Conservation (phyloP, 2,329 filamentous ascomycete genomes). For the Exophiala lecanii-corni region DNA sequence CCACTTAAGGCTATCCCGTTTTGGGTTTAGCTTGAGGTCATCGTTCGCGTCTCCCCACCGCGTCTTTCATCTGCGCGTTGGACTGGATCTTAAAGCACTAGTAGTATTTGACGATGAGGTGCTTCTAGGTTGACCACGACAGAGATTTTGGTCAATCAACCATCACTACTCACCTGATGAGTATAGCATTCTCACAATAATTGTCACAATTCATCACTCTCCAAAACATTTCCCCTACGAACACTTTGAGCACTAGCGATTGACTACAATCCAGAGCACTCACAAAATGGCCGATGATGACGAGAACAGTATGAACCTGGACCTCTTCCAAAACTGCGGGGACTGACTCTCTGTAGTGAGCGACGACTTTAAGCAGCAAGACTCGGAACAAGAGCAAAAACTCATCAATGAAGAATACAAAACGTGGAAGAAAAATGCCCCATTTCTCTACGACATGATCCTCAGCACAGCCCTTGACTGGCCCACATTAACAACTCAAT, state of each 20-base stretch:
- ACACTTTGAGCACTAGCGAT: too few species aligned
- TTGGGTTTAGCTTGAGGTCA: background rate
- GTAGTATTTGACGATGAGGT: too few species aligned
- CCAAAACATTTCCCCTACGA: too few species aligned
- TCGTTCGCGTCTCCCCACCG: background rate
- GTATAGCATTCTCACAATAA: too few species aligned
- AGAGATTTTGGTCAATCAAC: too few species aligned
- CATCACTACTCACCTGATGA: too few species aligned
- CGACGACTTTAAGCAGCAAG: slow-evolving; percentile 83
- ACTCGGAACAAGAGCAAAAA: slow-evolving; percentile 26
- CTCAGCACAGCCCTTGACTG: slow-evolving; percentile 91
- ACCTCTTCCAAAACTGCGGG: slow-evolving; percentile 3
- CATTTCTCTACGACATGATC: slow-evolving; percentile 97
- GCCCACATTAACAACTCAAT: slow-evolving; percentile 96
- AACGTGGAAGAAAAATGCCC: slow-evolving; percentile 99
- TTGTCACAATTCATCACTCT: too few species aligned
- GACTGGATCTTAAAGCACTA: too few species aligned
- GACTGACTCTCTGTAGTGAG: slow-evolving; percentile 20
- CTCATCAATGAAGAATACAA: slow-evolving; percentile 72
- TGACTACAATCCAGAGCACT: too few species aligned
- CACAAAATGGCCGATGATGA: slow-evolving; percentile 27
- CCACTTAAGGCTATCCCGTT: slow-evolving; percentile 4
- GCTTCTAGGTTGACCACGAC: too few species aligned
- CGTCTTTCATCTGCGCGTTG: background rate
- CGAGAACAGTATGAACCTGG: slow-evolving; percentile 24